Percentiles rank a stretch among this genome's conserved stretches.
These are phyloP conservation scores for Floccularia luteovirens DNA, from an alignment of 768 basidiomycete genomes.

Conservation along the genomic window DNA sequence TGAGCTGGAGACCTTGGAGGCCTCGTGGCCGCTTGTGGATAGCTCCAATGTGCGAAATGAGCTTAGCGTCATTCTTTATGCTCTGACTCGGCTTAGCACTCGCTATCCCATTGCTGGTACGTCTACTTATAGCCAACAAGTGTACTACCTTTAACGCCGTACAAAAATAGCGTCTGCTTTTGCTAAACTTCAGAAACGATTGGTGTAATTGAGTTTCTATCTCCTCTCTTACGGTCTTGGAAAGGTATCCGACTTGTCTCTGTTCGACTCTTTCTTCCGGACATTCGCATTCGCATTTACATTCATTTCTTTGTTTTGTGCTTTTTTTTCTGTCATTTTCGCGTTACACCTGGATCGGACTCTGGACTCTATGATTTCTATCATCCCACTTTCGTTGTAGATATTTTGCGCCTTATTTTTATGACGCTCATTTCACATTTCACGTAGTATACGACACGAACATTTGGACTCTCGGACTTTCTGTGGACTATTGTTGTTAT, in stretches of 20 bases:
- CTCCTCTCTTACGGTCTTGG: neutral
- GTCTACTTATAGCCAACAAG: conserved; percentile 9
- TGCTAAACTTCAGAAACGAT: conserved; percentile 33
- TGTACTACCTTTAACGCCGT: neutral
- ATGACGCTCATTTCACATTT: conserved; percentile 1
- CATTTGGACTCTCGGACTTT: conserved; percentile 7
- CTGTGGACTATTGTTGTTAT: neutral
- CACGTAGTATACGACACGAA: neutral
- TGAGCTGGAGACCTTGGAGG: conserved; percentile 56
- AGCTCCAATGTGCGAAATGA: conserved; percentile 55
- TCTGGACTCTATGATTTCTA: no score
- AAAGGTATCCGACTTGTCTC: neutral
- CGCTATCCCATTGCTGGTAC: conserved; percentile 52
- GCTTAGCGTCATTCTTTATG: conserved; percentile 51
- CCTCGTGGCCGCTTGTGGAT: conserved; percentile 55
- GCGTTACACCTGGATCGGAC: no score
- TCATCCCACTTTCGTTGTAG: conserved; percentile 3
- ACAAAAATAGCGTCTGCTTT: conserved; percentile 23
- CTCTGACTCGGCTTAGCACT: conserved; percentile 52
- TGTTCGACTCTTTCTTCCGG: neutral
- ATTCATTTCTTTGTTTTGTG: no score
- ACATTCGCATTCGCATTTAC: neutral
- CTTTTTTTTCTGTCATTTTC: no score
- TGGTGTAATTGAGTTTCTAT: conserved; percentile 14
- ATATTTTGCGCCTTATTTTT: conserved; percentile 5